A percentile compares a stretch with the other conserved stretches of the same genome.
phyloP scores from a whole-genome alignment of 2,329 filamentous ascomycete genomes.

The Delphinella strobiligena region DNA sequence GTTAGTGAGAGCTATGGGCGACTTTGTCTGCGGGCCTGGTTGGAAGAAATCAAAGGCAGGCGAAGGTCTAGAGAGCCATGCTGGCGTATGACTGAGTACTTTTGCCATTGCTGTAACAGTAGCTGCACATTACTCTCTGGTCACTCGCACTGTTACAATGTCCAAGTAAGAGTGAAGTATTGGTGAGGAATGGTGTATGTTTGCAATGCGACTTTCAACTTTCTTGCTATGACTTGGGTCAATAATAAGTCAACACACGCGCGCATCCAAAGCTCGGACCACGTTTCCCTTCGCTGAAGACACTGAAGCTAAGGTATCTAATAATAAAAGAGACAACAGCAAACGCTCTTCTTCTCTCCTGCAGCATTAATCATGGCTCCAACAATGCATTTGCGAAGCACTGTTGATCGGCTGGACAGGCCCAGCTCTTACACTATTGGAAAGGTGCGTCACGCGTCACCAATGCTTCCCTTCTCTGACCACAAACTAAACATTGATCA shows the following conservation, averaged over 20 bases:
- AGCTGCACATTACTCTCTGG: background rate
- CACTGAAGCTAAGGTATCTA: too few relatives aligned
- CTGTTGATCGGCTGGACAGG: slow-evolving; percentile 83
- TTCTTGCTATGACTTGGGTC: background rate
- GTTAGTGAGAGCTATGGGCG: slow-evolving; percentile 9
- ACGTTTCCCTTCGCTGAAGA: too few relatives aligned
- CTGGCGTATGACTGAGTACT: slow-evolving; percentile 71
- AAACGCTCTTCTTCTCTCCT: too few relatives aligned
- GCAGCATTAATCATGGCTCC: slow-evolving; percentile 1
- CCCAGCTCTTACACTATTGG: slow-evolving; percentile 87
- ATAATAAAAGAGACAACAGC: too few relatives aligned
- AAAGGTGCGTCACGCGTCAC: slow-evolving; percentile 45
- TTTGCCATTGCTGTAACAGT: slow-evolving; percentile 57
- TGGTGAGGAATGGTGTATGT: background rate
- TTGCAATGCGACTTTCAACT: background rate
- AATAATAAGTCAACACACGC: too few relatives aligned
- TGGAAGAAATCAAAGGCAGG: slow-evolving; percentile 69
- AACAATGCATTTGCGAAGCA: slow-evolving; percentile 40
- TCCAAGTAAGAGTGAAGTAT: too few relatives aligned
- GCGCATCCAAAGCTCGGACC: background rate
- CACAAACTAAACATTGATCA: slow-evolving; percentile 20
- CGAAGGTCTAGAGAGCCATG: slow-evolving; percentile 70
- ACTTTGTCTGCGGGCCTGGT: slow-evolving; percentile 19
- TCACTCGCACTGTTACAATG: too few relatives aligned
- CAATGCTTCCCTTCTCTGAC: slow-evolving; percentile 4